phyloP scores from a whole-genome alignment of 805 yeast genomes.

The Candida coleopterorum region DNA sequence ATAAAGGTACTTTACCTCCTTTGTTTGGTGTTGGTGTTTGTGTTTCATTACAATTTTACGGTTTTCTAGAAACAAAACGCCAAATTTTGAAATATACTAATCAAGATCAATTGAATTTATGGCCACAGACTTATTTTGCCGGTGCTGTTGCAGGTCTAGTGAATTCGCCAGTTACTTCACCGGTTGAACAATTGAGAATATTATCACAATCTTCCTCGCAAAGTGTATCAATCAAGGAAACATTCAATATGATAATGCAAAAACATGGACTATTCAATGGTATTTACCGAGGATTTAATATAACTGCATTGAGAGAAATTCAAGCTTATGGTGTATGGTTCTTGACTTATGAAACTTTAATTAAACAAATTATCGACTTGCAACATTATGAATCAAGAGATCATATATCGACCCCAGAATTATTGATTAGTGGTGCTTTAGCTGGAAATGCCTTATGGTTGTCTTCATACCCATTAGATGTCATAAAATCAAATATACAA shows the following conservation, averaged over 20 bases:
- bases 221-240: constrained; percentile 22
- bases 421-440: constrained; percentile 53
- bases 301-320: constrained; percentile 55
- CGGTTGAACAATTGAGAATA: constrained; percentile 64
- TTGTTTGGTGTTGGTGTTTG: constrained; percentile 51
- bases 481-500: constrained; percentile 46
- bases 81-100: constrained; percentile 37
- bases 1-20: constrained; percentile 43
- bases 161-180: constrained; percentile 59
- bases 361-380: constrained; percentile 31
- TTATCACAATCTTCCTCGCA: constrained; percentile 48
- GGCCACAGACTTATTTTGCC: constrained; percentile 55
- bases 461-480: constrained; percentile 50
- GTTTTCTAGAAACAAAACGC: constrained; percentile 65
- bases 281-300: constrained; percentile 48
- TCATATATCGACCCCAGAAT: constrained; percentile 51
- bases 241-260: constrained; percentile 38
- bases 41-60: constrained; percentile 66
- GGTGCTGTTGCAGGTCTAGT: constrained; percentile 66
- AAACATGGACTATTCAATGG: constrained; percentile 44
- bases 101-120: constrained; percentile 34
- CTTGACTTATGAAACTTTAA: constrained; percentile 55
- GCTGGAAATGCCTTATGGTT: constrained; percentile 71
- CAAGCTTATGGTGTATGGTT: constrained; percentile 79
- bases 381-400: constrained; percentile 37